Base-by-base conservation (phyloP, 2,329 filamentous ascomycete genomes). In the Verticillium albo-atrum region DNA sequence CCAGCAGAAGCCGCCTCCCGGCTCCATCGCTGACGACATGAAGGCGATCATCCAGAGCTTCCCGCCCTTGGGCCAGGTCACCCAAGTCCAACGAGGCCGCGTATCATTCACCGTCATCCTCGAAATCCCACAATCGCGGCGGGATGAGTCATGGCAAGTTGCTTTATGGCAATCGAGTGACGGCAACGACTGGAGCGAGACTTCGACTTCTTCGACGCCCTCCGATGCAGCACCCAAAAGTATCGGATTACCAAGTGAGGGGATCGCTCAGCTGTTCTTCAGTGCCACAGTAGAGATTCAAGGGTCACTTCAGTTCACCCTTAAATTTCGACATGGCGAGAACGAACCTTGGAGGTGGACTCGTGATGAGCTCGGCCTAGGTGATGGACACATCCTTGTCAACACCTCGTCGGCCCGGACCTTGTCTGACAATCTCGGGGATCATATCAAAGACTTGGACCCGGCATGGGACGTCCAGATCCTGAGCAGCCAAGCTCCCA, bases 61-160 rank as follows among this genome's bases (percentile, higher is more conserved):
- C 67, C 93, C 93, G 14, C 85, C 91, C 1, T 74, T 97, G 56
- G 91, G 88, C 2, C 90, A 93, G 70, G 82, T 90, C 26, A 92
- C 91, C 2, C 79, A 84, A 55, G 68, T 90, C 23, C 72, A 77
- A 27, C 69, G 71, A 23, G 68, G 68, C 2, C 65, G 81, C 67
- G 77, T 89, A 42, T 70, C 72, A 1, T 88, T 97, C 65, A 87
- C 83, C 0, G 87, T 89, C 6, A 73, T 93, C 14, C 79, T 96
- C 32, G 87, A 93, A 65, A 84, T 88, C 50, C 83, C 84, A 47
- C 73, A 71, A 25, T 77, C 77, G 35, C 81, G 82, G 54, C 78
- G 79, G 7, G 75, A 82, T 17, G 77, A 85, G 62, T 68, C 79
- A 23, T 95, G 90, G 88, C 83, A 95, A 66, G 83, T 92, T 32